Evolutionary conservation across 129 eudicot species (phyloP).

Genomic region (Tagetes erecta): DNA sequence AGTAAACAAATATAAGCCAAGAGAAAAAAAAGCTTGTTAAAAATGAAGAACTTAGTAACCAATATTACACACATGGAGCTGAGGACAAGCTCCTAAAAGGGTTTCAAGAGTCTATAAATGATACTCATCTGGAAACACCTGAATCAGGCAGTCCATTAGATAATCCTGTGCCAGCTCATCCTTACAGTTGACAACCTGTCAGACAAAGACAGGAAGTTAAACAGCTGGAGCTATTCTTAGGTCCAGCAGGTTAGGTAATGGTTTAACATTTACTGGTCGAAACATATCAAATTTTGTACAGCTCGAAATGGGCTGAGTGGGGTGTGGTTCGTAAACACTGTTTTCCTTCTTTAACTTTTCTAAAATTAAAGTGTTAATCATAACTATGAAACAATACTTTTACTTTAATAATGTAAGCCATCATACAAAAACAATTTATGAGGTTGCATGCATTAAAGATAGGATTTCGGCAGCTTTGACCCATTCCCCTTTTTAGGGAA

Average conservation of each 20-base stretch:
- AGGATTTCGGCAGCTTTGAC: no score
- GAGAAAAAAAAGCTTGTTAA: not conserved
- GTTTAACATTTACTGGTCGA: not conserved
- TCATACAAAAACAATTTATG: no score
- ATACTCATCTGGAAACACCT: slow-evolving; percentile 98
- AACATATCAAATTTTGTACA: not conserved
- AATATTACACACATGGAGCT: slow-evolving; percentile 77
- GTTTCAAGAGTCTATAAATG: slow-evolving; percentile 99
- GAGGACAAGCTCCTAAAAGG: slow-evolving; percentile 87
- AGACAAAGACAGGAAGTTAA: slow-evolving; percentile 18
- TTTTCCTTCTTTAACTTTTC: no score
- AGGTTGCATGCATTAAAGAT: no score
- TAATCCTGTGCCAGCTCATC: slow-evolving; percentile 96
- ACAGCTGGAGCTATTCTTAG: slow-evolving; percentile 1
- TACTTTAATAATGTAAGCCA: no score
- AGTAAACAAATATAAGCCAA: slow-evolving; percentile 1
- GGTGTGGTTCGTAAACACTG: no score
- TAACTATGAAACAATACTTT: no score
- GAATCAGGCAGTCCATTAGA: slow-evolving; percentile 98
- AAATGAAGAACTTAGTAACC: slow-evolving; percentile 3
- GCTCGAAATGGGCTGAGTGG: no score
- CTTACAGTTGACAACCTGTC: slow-evolving; percentile 93
- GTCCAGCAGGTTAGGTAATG: not conserved
- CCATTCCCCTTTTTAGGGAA: no score
- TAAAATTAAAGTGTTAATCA: no score